Conservation (phyloP, 2,329 filamentous ascomycete genomes). For the Lecanicillium sp. region DNA sequence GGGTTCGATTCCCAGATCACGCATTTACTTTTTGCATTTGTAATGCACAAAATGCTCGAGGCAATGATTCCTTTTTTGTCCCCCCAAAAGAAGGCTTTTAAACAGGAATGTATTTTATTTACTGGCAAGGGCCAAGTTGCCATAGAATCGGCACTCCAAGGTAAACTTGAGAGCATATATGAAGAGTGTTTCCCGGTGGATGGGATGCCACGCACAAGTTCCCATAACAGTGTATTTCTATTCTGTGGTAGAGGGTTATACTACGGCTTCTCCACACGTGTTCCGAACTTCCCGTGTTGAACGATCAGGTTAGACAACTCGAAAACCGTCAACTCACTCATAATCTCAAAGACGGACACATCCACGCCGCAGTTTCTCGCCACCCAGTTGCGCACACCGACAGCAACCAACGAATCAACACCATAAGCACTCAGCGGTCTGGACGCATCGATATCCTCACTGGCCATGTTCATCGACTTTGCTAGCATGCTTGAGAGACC, state of each 20-base stretch:
- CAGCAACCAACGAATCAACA: slow-evolving; percentile 47
- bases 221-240: no score
- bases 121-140: no score
- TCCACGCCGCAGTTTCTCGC: slow-evolving; percentile 37
- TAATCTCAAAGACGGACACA: slow-evolving; percentile 42
- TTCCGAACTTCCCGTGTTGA: slow-evolving; percentile 25
- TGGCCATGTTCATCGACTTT: slow-evolving; percentile 39
- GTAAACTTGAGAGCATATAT: no score
- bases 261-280: neutral
- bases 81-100: no score
- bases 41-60: no score
- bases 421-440: slow-evolving; percentile 40
- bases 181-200: no score
- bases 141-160: no score
- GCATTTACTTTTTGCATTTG: slow-evolving; percentile 17
- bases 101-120: no score
- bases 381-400: slow-evolving; percentile 48
- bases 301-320: slow-evolving; percentile 33
- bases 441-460: slow-evolving; percentile 38
- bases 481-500: slow-evolving; percentile 37
- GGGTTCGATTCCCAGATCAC: slow-evolving; percentile 30
- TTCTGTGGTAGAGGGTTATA: no score
- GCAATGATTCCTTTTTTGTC: neutral
- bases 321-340: slow-evolving; percentile 36
- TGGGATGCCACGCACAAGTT: no score